phyloP scores from a whole-genome alignment of 2,329 filamentous ascomycete species.

The Aspergillus sp. region DNA sequence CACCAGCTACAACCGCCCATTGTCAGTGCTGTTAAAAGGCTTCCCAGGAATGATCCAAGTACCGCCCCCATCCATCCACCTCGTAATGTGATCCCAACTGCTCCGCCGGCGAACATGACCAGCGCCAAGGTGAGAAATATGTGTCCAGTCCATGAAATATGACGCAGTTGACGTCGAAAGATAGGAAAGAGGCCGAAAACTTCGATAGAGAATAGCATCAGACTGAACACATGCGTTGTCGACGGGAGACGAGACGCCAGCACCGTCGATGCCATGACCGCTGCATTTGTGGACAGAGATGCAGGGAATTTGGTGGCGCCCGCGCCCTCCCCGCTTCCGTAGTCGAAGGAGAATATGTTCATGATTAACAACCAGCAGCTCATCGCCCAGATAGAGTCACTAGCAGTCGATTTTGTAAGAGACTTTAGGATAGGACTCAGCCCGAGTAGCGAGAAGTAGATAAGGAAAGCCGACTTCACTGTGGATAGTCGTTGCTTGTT shows the following conservation, averaged over 20 bases:
- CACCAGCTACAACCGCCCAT: constrained; percentile 98
- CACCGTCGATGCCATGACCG: constrained; percentile 93
- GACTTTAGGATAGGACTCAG: constrained; percentile 95
- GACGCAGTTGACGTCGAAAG: constrained; percentile 82
- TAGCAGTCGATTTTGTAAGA: constrained; percentile 86
- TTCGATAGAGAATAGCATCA: constrained; percentile 95
- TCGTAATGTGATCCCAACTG: constrained; percentile 64
- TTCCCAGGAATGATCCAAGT: constrained; percentile 73
- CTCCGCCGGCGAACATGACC: constrained; percentile 75
- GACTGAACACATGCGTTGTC: constrained; percentile 89
- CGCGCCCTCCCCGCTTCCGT: constrained; percentile 61
- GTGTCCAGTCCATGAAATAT: constrained; percentile 80
- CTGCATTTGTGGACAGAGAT: constrained; percentile 86
- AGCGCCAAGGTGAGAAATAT: constrained; percentile 72
- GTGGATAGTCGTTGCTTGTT: constrained; percentile 71
- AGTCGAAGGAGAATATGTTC: constrained; percentile 98
- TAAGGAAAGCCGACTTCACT: constrained; percentile 86
- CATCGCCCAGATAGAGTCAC: constrained; percentile 96
- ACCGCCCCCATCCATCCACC: constrained; percentile 58
- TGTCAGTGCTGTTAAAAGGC: constrained; percentile 69
- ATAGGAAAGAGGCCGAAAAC: constrained; percentile 98
- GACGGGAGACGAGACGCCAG: constrained; percentile 84
- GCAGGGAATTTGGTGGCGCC: constrained; percentile 53
- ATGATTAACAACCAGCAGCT: constrained; percentile 89
- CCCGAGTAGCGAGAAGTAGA: constrained; percentile 88